Base-by-base conservation (phyloP, 352 stramenopile species). In the Phytopythium oedochilum region DNA sequence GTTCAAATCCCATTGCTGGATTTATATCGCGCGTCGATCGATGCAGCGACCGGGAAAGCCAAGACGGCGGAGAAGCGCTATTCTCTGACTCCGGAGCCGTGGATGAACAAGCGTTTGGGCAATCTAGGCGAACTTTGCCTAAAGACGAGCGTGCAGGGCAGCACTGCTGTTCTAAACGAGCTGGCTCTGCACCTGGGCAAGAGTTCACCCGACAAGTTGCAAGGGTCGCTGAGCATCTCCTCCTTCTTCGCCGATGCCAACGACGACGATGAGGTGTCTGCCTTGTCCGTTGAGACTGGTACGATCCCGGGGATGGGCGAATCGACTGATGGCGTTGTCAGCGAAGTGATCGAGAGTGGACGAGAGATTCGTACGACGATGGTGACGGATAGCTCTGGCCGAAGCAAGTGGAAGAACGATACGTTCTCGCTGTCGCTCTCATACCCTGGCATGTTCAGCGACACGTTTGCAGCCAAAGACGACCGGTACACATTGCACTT, bases 381-480 rank as follows among this genome's bases (percentile, higher is more conserved):
- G 0, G 57, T 57, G 17, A 42, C 59, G 20, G 71, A 70, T 7
- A 69, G 50, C 28, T 53, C 63, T 14, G 75, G 63, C 7, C 0
- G 12, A 15, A 14, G 61, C 42, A 48, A 54, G 44, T 91, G 78
- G 78, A 61, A 63, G 15, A 84, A 82, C 53, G 78, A 91, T 40
- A 83, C 78, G 18, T 88, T 88, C 38, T 60, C 70, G 7, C 46
- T 89, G 1, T 72, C 66, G 47, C 49, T 91, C 31, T 86, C 73
- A n/a, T 91, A 89, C 55, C 73, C 78, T 1, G 75, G 71, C 20
- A 71, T 91, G 46, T 85, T 91, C 36, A 81, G 63, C 22, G 66
- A 85, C 38, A 54, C 42, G 20, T 66, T 60, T 25, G 45, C 55
- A 12, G 64, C 67, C 18, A 57, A 53, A 3, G 60, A 32, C 2